Percentiles rank a stretch among this genome's conserved stretches.
phyloP scores from a whole-genome alignment of 1,284 basidiomycete species.

The Cerrena zonata region DNA sequence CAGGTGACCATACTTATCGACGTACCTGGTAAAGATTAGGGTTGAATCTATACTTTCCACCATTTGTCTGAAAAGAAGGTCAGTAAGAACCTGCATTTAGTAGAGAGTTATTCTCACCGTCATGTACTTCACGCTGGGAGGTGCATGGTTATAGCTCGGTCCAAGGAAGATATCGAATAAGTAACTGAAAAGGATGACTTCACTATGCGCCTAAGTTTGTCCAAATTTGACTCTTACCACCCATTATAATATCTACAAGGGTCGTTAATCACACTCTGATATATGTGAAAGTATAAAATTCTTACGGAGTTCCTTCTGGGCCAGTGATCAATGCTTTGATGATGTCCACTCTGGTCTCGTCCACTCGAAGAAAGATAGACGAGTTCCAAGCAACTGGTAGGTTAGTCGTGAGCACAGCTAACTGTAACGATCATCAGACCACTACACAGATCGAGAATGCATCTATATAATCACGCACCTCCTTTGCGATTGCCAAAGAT shows the following conservation, averaged over 20 bases:
- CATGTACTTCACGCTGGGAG: constrained; percentile 84
- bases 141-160: constrained; percentile 71
- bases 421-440: constrained; percentile 36
- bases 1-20: constrained; percentile 9
- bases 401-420: constrained; percentile 84
- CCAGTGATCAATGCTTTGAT: constrained; percentile 88
- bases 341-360: constrained; percentile 82
- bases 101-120: constrained; percentile 48
- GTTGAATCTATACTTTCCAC: constrained; percentile 84
- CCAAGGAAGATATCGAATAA: constrained; percentile 90
- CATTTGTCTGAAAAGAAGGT: constrained; percentile 61
- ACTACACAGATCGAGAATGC: constrained; percentile 3
- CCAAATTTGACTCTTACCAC: constrained; percentile 48
- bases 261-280: constrained; percentile 5
- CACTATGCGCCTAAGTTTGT: constrained; percentile 2
- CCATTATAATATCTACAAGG: constrained; percentile 71
- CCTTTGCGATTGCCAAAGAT: constrained; percentile 86
- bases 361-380: constrained; percentile 81
- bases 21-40: constrained; percentile 84
- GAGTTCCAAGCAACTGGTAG: constrained; percentile 86
- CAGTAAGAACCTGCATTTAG: not conserved
- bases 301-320: constrained; percentile 86
- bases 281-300: constrained; percentile 18
- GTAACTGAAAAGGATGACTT: constrained; percentile 34
- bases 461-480: constrained; percentile 46